Evolutionary conservation across 2,329 filamentous ascomycete species (phyloP), one percentile per base, ranked within the genome.

Genomic region (Chaetomiaceae sp.): DNA sequence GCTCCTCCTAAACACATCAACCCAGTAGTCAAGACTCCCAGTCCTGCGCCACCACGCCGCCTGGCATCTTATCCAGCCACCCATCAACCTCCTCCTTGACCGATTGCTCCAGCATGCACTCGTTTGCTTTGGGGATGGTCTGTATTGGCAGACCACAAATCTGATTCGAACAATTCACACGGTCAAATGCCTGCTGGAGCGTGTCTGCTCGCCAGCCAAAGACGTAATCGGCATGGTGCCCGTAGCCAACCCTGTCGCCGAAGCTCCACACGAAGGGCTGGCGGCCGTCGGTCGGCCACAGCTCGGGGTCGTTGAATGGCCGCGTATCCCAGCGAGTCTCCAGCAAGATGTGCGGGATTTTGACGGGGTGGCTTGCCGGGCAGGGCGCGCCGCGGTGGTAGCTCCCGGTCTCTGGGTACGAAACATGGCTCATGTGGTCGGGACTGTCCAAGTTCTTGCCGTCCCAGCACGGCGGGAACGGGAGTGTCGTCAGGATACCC

Each of bases 381-480:
- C 25, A 27, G 5, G 25, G 5, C 25, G 25, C 25, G 25, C 25
- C 25, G 5, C 9, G 25, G 25, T 27, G 5, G 25, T 27, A 27
- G 25, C 9, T 9, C 5, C 25, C 25, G 25, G 48, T 44, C 46
- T 61, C 58, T 8, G 61, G 38, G 47, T 50, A 50, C 6, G 47
- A 42, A 37, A 50, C 57, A 48, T 67, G 65, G 23, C 55, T 59
- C 43, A 62, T 70, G 62, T 72, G 76, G 61, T 80, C 72, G 1
- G 69, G 56, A 13, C 70, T 69, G 61, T 80, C 77, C 48, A 76
- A 57, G 56, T 78, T 72, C 36, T 69, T 69, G 34, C 79, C 79
- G 55, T 82, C 72, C 79, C 79, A 82, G 69, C 79, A 82, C 18
- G 46, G 38, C 34, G 46, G 46, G 46, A 48, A 48, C 79, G 25